A percentile compares a stretch with the other conserved stretches of the same genome.
Conservation (phyloP, 2,329 filamentous ascomycete species). For the Colletotrichum euphorbiae region DNA sequence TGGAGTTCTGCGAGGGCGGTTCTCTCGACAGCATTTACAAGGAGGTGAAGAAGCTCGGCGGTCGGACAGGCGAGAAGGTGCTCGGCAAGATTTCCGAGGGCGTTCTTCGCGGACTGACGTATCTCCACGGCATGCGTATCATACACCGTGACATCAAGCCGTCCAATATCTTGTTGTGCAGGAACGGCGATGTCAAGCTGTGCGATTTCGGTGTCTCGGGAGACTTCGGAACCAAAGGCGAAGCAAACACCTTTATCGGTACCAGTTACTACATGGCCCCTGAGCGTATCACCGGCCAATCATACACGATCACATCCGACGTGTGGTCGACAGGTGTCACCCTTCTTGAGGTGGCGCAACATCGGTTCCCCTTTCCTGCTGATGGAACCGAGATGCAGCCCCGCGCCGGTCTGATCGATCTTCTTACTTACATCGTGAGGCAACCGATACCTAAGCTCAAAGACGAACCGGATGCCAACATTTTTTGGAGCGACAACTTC, state of each 20-base stretch:
- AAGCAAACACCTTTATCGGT: conserved; percentile 98
- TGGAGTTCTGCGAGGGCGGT: conserved; percentile 99
- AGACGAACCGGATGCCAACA: conserved; percentile 89
- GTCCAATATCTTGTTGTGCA: conserved; percentile 93
- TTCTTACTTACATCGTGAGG: conserved; percentile 96
- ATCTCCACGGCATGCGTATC: conserved; percentile 94
- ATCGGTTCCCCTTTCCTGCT: conserved; percentile 97
- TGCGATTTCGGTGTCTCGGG: conserved; percentile 99
- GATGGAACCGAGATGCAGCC: conserved; percentile 97
- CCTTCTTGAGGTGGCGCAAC: conserved; percentile 97
- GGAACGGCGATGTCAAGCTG: conserved; percentile 93
- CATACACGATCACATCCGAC: conserved; percentile 97
- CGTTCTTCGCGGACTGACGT: conserved; percentile 91
- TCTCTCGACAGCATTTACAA: conserved; percentile 97
- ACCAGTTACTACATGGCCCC: conserved; percentile 99
- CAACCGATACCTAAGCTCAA: conserved; percentile 96
- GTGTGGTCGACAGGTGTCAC: conserved; percentile 99
- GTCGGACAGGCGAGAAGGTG: conserved; percentile 95
- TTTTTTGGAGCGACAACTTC: conserved; percentile 96
- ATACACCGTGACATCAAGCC: conserved; percentile 99
- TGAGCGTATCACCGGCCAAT: conserved; percentile 96
- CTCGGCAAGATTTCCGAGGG: conserved; percentile 97
- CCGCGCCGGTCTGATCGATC: conserved; percentile 89
- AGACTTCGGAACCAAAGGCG: conserved; percentile 97
- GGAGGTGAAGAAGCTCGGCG: conserved; percentile 95